phyloP scores from a whole-genome alignment of 2,329 filamentous ascomycete genomes.

The Karstenula rhodostoma region DNA sequence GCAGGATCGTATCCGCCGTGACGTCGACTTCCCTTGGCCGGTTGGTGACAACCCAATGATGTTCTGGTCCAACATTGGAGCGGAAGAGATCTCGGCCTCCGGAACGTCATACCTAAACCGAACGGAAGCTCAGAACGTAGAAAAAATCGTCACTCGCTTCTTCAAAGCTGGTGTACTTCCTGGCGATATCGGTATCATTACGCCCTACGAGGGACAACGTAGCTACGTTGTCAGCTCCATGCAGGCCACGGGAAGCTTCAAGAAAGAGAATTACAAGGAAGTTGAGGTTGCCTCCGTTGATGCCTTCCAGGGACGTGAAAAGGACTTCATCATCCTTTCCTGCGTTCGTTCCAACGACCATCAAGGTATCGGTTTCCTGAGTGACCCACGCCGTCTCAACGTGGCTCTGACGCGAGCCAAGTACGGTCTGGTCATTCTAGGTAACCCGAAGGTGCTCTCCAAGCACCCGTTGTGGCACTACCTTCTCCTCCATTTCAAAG shows the following conservation, averaged over 20 bases:
- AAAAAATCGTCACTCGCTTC: slow-evolving; percentile 98
- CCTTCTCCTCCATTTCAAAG: slow-evolving; percentile 94
- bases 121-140: slow-evolving; percentile 95
- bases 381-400: slow-evolving; percentile 95
- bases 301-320: slow-evolving; percentile 98
- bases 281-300: slow-evolving; percentile 98
- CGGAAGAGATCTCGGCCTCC: slow-evolving; percentile 97
- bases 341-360: slow-evolving; percentile 99
- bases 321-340: slow-evolving; percentile 97
- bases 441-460: slow-evolving; percentile 95
- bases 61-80: slow-evolving; percentile 99
- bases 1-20: slow-evolving; percentile 84
- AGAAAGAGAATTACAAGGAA: slow-evolving; percentile 98
- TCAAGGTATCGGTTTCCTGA: slow-evolving; percentile 98
- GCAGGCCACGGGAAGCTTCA: slow-evolving; percentile 96
- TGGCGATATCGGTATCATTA: slow-evolving; percentile 94
- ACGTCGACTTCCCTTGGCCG: slow-evolving; percentile 98
- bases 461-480: slow-evolving; percentile 99
- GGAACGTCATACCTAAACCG: slow-evolving; percentile 98
- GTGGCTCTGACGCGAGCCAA: slow-evolving; percentile 97
- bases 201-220: slow-evolving; percentile 96
- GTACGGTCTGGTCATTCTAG: slow-evolving; percentile 94
- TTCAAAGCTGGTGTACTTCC: slow-evolving; percentile 99
- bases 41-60: slow-evolving; percentile 96
- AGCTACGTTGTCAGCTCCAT: slow-evolving; percentile 99